Evolutionary conservation across 2,329 filamentous ascomycete species (phyloP).

Genomic region (Phaeophleospora eucalypticola): DNA sequence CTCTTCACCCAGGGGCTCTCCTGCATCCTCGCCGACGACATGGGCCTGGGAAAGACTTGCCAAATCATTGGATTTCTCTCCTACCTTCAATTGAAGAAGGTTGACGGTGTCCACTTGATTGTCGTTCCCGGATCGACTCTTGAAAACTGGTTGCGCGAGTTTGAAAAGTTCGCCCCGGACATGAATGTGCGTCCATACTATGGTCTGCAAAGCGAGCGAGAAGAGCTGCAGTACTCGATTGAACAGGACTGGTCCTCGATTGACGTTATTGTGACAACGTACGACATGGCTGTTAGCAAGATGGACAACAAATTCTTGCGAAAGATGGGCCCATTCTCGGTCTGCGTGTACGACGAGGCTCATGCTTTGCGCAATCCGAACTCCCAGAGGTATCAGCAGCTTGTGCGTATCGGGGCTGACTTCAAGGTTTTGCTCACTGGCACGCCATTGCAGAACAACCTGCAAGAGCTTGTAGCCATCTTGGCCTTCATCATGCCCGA

Average conservation of each 20-base stretch:
- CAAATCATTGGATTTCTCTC: slow-evolving; percentile 91
- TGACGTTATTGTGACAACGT: slow-evolving; percentile 69
- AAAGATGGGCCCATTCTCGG: slow-evolving; percentile 48
- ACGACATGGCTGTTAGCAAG: slow-evolving; percentile 58
- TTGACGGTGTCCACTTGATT: slow-evolving; percentile 71
- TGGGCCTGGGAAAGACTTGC: slow-evolving; percentile 92
- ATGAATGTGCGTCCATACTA: slow-evolving; percentile 71
- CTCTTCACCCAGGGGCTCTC: slow-evolving; percentile 76
- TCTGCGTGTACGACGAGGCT: slow-evolving; percentile 85
- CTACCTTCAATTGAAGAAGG: slow-evolving; percentile 67
- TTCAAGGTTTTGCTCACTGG: slow-evolving; percentile 86
- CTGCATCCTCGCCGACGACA: slow-evolving; percentile 93
- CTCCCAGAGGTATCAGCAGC: slow-evolving; percentile 73
- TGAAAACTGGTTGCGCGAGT: slow-evolving; percentile 93
- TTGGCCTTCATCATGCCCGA: slow-evolving; percentile 90
- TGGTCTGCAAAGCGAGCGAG: slow-evolving; percentile 64
- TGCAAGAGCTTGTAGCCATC: slow-evolving; percentile 84
- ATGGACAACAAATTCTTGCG: slow-evolving; percentile 63
- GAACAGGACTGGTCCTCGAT: slow-evolving; percentile 61
- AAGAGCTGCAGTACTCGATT: slow-evolving; percentile 63
- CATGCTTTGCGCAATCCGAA: slow-evolving; percentile 87
- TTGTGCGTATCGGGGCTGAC: slow-evolving; percentile 71
- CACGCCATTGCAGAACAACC: slow-evolving; percentile 90
- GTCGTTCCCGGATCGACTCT: slow-evolving; percentile 90
- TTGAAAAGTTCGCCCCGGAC: slow-evolving; percentile 76